These are phyloP conservation scores for Ministeria vibrans DNA, from an alignment of 78 protist genomes.

Conservation along the genomic window DNA sequence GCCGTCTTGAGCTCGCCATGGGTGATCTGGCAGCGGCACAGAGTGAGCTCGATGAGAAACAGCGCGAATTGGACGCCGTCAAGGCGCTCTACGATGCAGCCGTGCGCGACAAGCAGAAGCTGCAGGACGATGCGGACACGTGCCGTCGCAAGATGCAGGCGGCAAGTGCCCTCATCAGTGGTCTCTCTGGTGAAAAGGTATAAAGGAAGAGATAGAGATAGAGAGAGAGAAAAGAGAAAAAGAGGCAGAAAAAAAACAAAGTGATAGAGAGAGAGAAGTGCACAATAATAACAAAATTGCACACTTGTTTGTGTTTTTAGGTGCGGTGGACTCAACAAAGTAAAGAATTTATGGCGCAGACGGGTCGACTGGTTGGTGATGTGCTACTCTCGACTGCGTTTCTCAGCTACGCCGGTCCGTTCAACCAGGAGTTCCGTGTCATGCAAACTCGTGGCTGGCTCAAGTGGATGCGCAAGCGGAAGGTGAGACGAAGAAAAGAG, in stretches of 20 bases:
- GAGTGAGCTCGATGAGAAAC: conserved; percentile 54
- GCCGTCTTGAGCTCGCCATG: conserved; percentile 40
- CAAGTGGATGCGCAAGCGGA: too few relatives aligned
- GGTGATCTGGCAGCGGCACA: conserved; percentile 37
- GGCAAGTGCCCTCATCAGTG: conserved; percentile 75
- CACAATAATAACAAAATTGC: too few relatives aligned
- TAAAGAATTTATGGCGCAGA: conserved; percentile 49
- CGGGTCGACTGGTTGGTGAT: conserved; percentile 72
- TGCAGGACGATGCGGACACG: conserved; percentile 68
- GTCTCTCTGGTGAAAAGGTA: conserved; percentile 78
- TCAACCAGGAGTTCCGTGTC: conserved; percentile 71
- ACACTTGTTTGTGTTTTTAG: too few relatives aligned
- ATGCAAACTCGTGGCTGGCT: conserved; percentile 37
- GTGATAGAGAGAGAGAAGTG: too few relatives aligned
- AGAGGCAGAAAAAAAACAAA: too few relatives aligned
- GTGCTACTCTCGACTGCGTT: conserved; percentile 72
- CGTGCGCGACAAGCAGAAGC: conserved; percentile 47
- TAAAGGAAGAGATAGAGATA: too few relatives aligned
- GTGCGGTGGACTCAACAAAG: conserved; percentile 72
- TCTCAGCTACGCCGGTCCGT: conserved; percentile 81
- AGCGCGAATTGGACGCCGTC: conserved; percentile 35
- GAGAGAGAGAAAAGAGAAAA: too few relatives aligned
- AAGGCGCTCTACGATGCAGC: conserved; percentile 57
- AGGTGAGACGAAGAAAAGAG: too few relatives aligned
- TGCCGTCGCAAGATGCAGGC: conserved; percentile 42